Base-by-base conservation (phyloP, 2,329 filamentous ascomycete genomes). In the Exophiala aquamarina region DNA sequence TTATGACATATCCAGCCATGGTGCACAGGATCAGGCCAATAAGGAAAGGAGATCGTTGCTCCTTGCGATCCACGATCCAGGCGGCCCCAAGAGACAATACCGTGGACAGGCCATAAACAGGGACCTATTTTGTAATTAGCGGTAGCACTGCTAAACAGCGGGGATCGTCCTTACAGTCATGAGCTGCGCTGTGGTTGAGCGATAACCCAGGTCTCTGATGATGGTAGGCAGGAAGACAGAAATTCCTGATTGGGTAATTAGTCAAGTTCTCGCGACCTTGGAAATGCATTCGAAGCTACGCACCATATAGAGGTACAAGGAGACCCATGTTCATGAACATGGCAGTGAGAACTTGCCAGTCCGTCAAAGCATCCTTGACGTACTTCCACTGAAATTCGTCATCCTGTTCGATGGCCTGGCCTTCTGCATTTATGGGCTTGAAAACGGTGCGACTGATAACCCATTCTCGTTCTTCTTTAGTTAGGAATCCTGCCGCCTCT, bases 171-270 rank as follows among this genome's bases (percentile, higher is more conserved):
- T n/a, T 17, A 66, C 57, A 1, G 67, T 70, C 13, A 70, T 59
- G 0, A 70, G 56, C 33, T 70, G 67, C 2, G 67, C 66, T 1
- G 61, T 66, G 1, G 66, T 67, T 0, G 66, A 64, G 2, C 52
- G 61, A 43, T 67, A 70, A 1, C 67, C 67, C n/a, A 70, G 38
- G 19, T 67, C 66, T 19, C 63, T 66, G 55, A 70, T 70, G 23
- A 70, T 70, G 8, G 65, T 64, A 1, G 67, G 67, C 3, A 44
- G 20, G 33, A 44, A 44, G 35, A 67, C 61, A 0, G 66, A 68
- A 31, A 68, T n/a, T n/a, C 65, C 28, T 31, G n/a, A 9, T 31
- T 31, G 9, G n/a, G n/a, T n/a, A n/a, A n/a, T n/a, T n/a, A 9
- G 28, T 31, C 28, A 31, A 31, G 9, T 31, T 3, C 9, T n/a